phyloP scores from a whole-genome alignment of 371 early-diverging fungal genomes.

The Conidiobolus incongruus region DNA sequence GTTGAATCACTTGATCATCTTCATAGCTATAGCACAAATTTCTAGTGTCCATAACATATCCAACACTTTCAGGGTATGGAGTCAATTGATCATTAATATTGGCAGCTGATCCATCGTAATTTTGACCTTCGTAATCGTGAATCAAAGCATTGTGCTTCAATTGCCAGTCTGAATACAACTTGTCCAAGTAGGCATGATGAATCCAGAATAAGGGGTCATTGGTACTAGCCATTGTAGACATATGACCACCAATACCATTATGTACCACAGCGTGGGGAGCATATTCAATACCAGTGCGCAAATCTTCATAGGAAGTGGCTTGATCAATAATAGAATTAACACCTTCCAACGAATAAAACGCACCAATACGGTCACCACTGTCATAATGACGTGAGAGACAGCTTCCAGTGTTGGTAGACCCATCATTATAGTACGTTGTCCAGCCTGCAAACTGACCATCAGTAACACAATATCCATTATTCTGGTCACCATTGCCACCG shows the following conservation, averaged over 20 bases:
- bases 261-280: conserved; percentile 21
- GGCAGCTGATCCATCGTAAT: background rate
- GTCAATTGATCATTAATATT: background rate
- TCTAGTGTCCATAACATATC: conserved; percentile 3
- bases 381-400: conserved; percentile 3
- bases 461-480: conserved; percentile 5
- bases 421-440: background rate
- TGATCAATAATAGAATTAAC: conserved; percentile 3
- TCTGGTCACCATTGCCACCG: conserved; percentile 10
- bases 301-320: conserved; percentile 9
- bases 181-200: conserved; percentile 20
- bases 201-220: conserved; percentile 33
- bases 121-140: background rate
- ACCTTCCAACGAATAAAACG: conserved; percentile 6
- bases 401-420: background rate
- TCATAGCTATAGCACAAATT: conserved; percentile 2
- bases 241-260: conserved; percentile 17
- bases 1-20: background rate
- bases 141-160: background rate
- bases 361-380: conserved; percentile 7
- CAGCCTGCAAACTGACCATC: conserved; percentile 7
- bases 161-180: background rate
- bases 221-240: conserved; percentile 12
- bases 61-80: background rate
- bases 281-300: conserved; percentile 13